Evolutionary conservation across 768 basidiomycete species (phyloP), one percentile per base, ranked within the genome.

Genomic region (Boletus bicolor): DNA sequence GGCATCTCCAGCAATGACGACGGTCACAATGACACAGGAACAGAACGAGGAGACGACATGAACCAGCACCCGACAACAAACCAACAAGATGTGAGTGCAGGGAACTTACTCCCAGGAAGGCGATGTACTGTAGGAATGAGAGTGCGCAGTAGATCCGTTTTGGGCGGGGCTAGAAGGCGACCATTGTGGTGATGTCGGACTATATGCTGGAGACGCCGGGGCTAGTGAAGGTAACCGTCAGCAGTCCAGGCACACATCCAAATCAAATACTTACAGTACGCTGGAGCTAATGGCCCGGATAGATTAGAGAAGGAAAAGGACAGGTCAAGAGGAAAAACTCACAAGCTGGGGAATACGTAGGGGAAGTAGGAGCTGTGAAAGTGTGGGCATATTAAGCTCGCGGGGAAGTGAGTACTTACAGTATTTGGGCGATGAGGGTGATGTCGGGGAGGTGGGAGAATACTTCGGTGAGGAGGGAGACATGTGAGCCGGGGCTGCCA

Each of bases 381-480:
- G 54, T 44, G 19, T 54, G 58, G 57, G 47, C 67, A 61, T 4
- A 8, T 51, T 30, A n/a, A 53, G 30, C 26, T 4, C 24, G 3
- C 1, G 10, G 38, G 12, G 24, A 21, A 48, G 24, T 0, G 24
- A 7, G 11, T 5, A 78, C 90, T 60, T 73, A 92, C 91, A 93
- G 70, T 92, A 93, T 81, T 89, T 91, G 53, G 95, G 95, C 36
- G 93, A 95, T 3, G 94, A 82, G 0, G 94, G 94, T 3, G 91
- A 93, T 8, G 87, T 83, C 70, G 95, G 95, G 4, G 93, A 95
- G 0, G 95, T 93, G 3, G 95, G 95, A 11, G 92, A 94, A 72
- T 94, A 97, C 65, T 87, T 91, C 7, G 93, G 93, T 32, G 92
- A 94, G 5, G 93, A 85, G 0, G 93, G 93, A 8, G 93, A 94